phyloP scores from a whole-genome alignment of 2,329 filamentous ascomycete genomes.

The Apiospora aurea region DNA sequence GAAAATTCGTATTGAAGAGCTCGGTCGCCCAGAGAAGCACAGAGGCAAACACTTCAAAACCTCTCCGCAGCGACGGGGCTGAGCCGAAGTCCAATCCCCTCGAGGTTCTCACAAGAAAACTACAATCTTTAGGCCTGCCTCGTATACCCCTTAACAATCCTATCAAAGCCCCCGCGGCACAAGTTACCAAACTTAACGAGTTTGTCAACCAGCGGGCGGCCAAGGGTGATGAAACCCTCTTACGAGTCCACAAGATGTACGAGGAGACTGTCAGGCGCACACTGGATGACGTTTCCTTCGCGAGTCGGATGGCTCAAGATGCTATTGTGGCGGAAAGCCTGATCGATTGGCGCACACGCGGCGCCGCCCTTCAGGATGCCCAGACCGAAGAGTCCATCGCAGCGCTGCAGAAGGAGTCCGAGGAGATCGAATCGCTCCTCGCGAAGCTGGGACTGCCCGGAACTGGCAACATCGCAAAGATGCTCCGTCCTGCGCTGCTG shows the following conservation, averaged over 20 bases:
- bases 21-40: neutral
- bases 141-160: slow-evolving; percentile 26
- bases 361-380: slow-evolving; percentile 36
- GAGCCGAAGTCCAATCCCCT: slow-evolving; percentile 23
- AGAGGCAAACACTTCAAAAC: neutral
- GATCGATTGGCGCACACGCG: slow-evolving; percentile 28
- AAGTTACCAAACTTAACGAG: slow-evolving; percentile 34
- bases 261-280: slow-evolving; percentile 36
- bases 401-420: slow-evolving; percentile 35
- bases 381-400: slow-evolving; percentile 40
- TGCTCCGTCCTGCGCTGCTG: slow-evolving; percentile 21
- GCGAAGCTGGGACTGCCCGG: slow-evolving; percentile 18
- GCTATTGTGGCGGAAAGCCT: slow-evolving; percentile 38
- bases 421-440: slow-evolving; percentile 30
- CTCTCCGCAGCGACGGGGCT: neutral
- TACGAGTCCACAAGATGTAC: slow-evolving; percentile 37
- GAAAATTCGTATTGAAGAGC: slow-evolving; percentile 10
- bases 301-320: slow-evolving; percentile 36
- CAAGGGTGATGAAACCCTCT: slow-evolving; percentile 37
- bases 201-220: slow-evolving; percentile 36
- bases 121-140: slow-evolving; percentile 9
- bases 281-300: slow-evolving; percentile 36
- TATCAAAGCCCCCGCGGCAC: slow-evolving; percentile 26
- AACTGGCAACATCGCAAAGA: slow-evolving; percentile 14
- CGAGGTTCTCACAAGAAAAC: slow-evolving; percentile 25